phyloP scores from a whole-genome alignment of 306 rosid genomes.

The Cyamopsis tetragonoloba region DNA sequence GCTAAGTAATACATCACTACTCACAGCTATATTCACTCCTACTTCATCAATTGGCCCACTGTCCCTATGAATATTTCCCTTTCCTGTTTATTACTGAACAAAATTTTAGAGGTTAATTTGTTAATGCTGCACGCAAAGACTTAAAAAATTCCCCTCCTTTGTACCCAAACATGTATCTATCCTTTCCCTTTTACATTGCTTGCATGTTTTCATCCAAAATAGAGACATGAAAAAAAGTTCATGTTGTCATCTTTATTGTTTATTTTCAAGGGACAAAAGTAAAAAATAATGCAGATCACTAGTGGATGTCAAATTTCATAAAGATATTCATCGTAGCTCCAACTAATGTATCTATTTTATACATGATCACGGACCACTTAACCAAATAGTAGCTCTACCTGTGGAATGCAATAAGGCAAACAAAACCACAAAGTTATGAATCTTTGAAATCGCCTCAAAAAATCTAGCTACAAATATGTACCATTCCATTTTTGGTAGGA shows the following conservation, averaged over 20 bases:
- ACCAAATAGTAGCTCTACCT: background rate
- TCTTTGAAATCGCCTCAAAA: background rate
- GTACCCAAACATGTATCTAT: background rate
- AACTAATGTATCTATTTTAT: background rate
- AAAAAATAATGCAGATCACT: background rate
- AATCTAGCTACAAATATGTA: conserved; percentile 11
- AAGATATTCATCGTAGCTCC: background rate
- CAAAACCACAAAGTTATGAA: background rate
- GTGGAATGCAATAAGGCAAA: background rate
- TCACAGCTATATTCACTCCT: too few relatives aligned
- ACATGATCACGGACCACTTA: background rate
- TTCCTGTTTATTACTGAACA: background rate
- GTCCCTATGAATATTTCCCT: too few relatives aligned
- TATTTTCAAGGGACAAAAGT: background rate
- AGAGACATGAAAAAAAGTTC: background rate
- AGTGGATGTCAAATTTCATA: background rate
- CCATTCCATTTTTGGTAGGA: background rate
- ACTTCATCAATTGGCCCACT: too few relatives aligned
- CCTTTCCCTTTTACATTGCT: background rate
- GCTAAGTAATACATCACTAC: too few relatives aligned
- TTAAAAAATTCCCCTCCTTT: too few relatives aligned
- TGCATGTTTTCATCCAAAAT: too few relatives aligned
- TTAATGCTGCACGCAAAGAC: too few relatives aligned
- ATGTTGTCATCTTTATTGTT: background rate
- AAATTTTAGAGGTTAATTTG: background rate